phyloP scores from a whole-genome alignment of 2,329 filamentous ascomycete genomes.

The Apiospora malaysiana region DNA sequence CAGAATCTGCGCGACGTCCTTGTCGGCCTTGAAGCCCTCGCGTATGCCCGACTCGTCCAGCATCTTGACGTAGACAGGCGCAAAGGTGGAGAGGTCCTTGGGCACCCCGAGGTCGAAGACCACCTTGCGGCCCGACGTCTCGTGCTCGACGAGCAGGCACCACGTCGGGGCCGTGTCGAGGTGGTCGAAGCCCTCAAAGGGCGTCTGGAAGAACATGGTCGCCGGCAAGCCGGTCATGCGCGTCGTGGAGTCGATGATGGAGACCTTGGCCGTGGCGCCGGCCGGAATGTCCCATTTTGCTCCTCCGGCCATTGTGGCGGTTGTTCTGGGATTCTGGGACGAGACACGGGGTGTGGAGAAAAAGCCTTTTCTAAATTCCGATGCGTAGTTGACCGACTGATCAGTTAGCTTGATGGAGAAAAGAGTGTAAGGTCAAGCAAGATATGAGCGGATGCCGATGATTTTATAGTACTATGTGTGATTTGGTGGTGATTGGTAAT shows the following conservation, averaged over 20 bases:
- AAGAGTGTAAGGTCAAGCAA: no score
- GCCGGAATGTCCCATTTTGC: background rate
- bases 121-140: constrained; percentile 43
- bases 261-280: constrained; percentile 12
- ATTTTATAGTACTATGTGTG: no score
- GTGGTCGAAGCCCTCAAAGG: constrained; percentile 16
- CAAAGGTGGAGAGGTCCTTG: constrained; percentile 49
- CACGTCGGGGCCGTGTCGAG: constrained; percentile 18
- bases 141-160: constrained; percentile 35
- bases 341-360: no score
- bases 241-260: constrained; percentile 22
- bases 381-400: no score
- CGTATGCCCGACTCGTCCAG: constrained; percentile 39
- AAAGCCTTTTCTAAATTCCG: no score
- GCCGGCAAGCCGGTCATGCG: background rate
- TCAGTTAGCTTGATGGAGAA: no score
- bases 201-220: background rate
- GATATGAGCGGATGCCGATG: no score
- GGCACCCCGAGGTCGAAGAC: constrained; percentile 54
- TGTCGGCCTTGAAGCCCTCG: constrained; percentile 14
- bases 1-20: background rate
- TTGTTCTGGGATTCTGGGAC: no score
- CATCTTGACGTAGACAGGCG: constrained; percentile 37
- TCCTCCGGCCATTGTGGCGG: background rate
- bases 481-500: no score